Percentiles rank a stretch among this genome's conserved stretches.
These are phyloP conservation scores for Sclerotinia nivalis DNA, from an alignment of 2,329 filamentous ascomycete species.

Conservation along the genomic window DNA sequence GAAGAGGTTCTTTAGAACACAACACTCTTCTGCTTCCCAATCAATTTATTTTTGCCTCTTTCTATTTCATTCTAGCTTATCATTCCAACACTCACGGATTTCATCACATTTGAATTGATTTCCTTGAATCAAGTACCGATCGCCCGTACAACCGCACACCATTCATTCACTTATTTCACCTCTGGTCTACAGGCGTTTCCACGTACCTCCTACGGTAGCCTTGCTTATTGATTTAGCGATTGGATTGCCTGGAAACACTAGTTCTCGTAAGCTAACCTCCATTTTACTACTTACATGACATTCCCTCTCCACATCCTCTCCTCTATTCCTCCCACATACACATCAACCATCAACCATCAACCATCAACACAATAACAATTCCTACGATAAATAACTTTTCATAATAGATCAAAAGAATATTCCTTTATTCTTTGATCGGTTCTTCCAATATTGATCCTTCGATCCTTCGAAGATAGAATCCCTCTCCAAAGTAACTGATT, in stretches of 20 bases:
- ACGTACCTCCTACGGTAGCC: conserved; percentile 11
- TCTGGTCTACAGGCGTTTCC: neutral
- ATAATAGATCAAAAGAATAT: neutral
- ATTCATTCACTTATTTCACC: neutral
- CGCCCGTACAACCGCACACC: neutral
- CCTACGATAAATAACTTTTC: neutral
- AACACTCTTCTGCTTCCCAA: no score
- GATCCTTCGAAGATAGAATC: neutral
- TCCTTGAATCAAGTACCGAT: neutral
- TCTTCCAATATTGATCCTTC: neutral
- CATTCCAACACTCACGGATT: no score
- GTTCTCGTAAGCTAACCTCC: conserved; percentile 9
- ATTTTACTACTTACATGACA: neutral
- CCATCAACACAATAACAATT: neutral
- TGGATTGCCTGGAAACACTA: neutral
- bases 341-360: neutral
- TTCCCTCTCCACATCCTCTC: neutral
- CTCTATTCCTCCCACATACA: neutral
- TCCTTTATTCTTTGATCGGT: conserved; percentile 2
- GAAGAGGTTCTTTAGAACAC: no score
- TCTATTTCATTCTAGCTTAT: no score
- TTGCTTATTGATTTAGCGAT: conserved; percentile 4
- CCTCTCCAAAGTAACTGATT: neutral
- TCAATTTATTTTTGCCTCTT: no score
- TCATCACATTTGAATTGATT: neutral